Percentiles rank a stretch among this genome's conserved stretches.
Conservation (phyloP, 163 green algal species). For the Scenedesmus sp. region DNA sequence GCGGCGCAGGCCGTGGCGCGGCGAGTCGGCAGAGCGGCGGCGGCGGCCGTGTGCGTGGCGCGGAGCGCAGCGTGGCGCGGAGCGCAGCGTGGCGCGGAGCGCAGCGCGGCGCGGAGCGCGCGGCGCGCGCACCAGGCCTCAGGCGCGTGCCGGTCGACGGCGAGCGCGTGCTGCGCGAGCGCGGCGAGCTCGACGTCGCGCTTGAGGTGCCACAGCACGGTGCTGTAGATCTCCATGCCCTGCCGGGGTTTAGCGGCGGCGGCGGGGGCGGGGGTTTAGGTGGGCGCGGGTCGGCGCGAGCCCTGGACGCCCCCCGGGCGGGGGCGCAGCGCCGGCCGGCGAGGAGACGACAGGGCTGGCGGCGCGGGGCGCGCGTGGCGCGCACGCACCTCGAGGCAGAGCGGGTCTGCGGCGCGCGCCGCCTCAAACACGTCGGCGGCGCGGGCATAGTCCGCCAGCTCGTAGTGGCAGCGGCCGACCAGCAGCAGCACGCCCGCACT, state of each 20-base stretch:
- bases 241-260: constrained; percentile 38
- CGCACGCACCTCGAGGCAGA: constrained; percentile 54
- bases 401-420: constrained; percentile 71
- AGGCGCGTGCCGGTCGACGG: constrained; percentile 83
- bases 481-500: constrained; percentile 87
- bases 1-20: too few relatives aligned
- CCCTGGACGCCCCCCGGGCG: too few relatives aligned
- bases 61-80: too few relatives aligned
- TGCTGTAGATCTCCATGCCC: constrained; percentile 92
- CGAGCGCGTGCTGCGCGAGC: constrained; percentile 86
- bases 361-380: neutral
- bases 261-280: too few relatives aligned
- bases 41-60: neutral
- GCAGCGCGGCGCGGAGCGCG: too few relatives aligned
- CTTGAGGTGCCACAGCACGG: constrained; percentile 96
- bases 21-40: too few relatives aligned
- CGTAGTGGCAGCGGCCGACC: constrained; percentile 84
- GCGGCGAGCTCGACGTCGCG: constrained; percentile 85
- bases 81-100: too few relatives aligned
- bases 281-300: too few relatives aligned
- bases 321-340: too few relatives aligned
- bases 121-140: constrained; percentile 82
- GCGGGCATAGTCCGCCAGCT: constrained; percentile 86
- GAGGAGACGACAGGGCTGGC: too few relatives aligned
- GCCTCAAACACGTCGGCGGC: constrained; percentile 79